Base-by-base conservation (phyloP, 2,329 filamentous ascomycete genomes). In the Penicillium sp. region DNA sequence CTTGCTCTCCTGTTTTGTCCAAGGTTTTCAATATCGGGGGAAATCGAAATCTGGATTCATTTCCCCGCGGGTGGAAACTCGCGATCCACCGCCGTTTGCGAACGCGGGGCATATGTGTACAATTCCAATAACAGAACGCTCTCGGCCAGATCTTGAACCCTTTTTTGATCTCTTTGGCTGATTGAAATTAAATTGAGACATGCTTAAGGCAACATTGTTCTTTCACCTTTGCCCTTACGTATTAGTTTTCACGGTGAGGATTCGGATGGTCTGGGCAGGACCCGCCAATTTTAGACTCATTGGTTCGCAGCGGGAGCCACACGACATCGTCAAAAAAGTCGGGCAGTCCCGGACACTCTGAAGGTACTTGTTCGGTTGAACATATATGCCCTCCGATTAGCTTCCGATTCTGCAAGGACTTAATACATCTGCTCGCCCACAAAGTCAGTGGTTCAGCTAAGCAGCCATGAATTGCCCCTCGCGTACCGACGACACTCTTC, bases 381-480 rank as follows among this genome's bases (percentile, higher is more conserved):
- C 44, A 50, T 35, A 41, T 22, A 41, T 9, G 16, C 44, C 52
- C 22, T n/a, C 52, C 56, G 41, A 48, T 44, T 47, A 21, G 48
- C 16, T 57, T 21, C 52, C 48, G 47, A 55, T 46, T 49, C 55
- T 57, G 45, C 51, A 57, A 56, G 50, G 39, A 47, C 45, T 41
- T 55, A 43, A 27, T 37, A 37, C 44, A 41, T 49, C 26, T 14
- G 14, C 21, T 39, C 24, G 44, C 26, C 24, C n/a, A 27, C 22
- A 11, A 39, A 49, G 33, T 35, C 24, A 33, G 37, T 16, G n/a
- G 22, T 48, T 35, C 52, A 55, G 44, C 43, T 41, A 21, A 13
- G 7, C 19, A 52, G 52, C 53, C 50, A 89, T 89, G 86, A 88
- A 88, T 67, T 87, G 85, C 69, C 85, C 86, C 56, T 87, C 85